These are phyloP conservation scores for Camellia japonica DNA, from an alignment of 148 eudicot species.

Conservation along the genomic window DNA sequence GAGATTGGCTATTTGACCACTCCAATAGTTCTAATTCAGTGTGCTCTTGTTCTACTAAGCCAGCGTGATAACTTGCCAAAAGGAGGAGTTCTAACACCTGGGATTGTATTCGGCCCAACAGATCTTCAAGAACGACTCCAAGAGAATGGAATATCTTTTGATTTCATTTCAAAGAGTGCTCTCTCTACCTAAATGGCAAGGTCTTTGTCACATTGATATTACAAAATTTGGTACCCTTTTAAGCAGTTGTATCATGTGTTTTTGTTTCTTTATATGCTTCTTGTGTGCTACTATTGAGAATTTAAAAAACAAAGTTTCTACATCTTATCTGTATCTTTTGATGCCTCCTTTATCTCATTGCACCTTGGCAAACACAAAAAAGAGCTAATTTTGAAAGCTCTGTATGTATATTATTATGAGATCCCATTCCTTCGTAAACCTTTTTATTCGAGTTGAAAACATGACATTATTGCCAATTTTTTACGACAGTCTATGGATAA, in stretches of 20 bases:
- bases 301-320: no score
- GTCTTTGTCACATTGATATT: constrained; percentile 4
- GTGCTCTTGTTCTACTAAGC: constrained; percentile 54
- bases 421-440: no score
- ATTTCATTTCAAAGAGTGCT: constrained; percentile 57
- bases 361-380: no score
- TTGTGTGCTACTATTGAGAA: neutral
- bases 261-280: neutral
- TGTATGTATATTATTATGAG: no score
- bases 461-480: no score
- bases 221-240: constrained; percentile 2
- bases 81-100: constrained; percentile 85
- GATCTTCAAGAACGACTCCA: constrained; percentile 79
- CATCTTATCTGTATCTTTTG: no score
- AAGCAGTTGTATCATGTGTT: neutral
- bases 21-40: constrained; percentile 68
- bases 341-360: neutral
- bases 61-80: constrained; percentile 67
- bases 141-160: constrained; percentile 82
- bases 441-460: no score
- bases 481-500: no score
- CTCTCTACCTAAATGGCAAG: constrained; percentile 29
- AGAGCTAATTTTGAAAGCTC: no score
- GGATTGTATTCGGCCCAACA: constrained; percentile 77
- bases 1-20: constrained; percentile 81